Evolutionary conservation across 176 grass and related monocot species (phyloP), one percentile per base, ranked within the genome.

Genomic region (Coix lacrymajobi): DNA sequence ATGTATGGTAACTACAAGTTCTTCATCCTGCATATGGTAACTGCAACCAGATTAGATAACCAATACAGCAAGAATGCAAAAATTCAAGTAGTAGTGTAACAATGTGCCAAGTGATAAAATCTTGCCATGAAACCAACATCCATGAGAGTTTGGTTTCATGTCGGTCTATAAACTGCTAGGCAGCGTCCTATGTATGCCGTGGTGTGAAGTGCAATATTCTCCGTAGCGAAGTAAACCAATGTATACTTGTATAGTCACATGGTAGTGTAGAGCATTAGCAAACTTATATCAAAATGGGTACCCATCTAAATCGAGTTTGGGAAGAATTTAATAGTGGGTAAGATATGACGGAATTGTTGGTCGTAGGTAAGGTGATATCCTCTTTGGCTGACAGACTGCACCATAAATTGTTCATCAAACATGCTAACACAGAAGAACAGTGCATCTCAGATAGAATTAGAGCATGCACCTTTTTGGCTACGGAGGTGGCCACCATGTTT

Each of bases 401-500:
- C 0, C 3, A 48, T 11, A 26, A n/a, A 13, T 11, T 19, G 13
- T 5, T 22, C 11, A 37, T 22, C 0, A 7, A 57, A 11, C 24
- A 46, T 29, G 22, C 3, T 15, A 58, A 17, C 41, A 4, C 0
- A 48, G 28, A 13, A 41, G 66, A 11, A 70, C 9, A 24, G 66
- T 12, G 36, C 20, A 1, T 3, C 34, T 69, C 10, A 33, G 33
- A 67, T 19, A 3, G 33, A 37, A 69, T n/a, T 11, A 71, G 40
- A 45, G 48, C 9, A 34, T 51, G 20, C 81, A 97, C 92, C 95
- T 97, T 86, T 84, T 91, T 88, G 56, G 90, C 92, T 62, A 97
- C 60, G 13, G 95, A 91, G 33, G 95, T 97, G 40, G 95, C 95
- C 79, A 97, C 92, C 95, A 97, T 92, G 77, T 97, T 97, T 75